Percentiles rank a stretch among this genome's conserved stretches.
Evolutionary conservation across 2,329 filamentous ascomycete genomes (phyloP).

Genomic region (Penicillium sp.): DNA sequence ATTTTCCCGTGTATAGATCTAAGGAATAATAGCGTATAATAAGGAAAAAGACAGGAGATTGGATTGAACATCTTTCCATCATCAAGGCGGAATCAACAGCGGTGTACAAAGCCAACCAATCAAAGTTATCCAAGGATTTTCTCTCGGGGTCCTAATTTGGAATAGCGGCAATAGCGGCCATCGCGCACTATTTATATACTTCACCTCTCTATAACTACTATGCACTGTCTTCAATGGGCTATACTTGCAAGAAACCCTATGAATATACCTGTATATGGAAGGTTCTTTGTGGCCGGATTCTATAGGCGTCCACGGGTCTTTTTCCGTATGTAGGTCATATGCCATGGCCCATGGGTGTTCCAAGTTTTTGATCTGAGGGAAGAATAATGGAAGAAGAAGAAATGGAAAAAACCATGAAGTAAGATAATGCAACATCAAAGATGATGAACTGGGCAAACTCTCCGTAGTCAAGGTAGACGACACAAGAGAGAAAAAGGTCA

Average conservation of each 20-base stretch:
- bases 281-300: not conserved
- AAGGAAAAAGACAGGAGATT: too few relatives aligned
- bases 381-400: not conserved
- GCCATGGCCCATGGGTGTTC: too few relatives aligned
- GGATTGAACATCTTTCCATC: not conserved
- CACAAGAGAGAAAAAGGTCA: too few relatives aligned
- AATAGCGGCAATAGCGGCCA: slow-evolving; percentile 5
- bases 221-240: too few relatives aligned
- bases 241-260: not conserved
- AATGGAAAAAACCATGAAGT: not conserved
- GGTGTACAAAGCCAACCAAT: not conserved
- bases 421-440: not conserved
- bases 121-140: too few relatives aligned
- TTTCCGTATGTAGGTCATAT: too few relatives aligned
- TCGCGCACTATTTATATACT: not conserved
- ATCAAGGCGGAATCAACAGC: not conserved
- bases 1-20: not conserved
- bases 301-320: not conserved
- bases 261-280: not conserved
- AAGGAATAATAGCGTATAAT: not conserved
- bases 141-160: not conserved
- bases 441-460: not conserved
- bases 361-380: too few relatives aligned
- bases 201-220: not conserved
- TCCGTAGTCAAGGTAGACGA: too few relatives aligned